Conservation (phyloP, 805 yeast species). For the Wickerhamomyces silvicola region DNA sequence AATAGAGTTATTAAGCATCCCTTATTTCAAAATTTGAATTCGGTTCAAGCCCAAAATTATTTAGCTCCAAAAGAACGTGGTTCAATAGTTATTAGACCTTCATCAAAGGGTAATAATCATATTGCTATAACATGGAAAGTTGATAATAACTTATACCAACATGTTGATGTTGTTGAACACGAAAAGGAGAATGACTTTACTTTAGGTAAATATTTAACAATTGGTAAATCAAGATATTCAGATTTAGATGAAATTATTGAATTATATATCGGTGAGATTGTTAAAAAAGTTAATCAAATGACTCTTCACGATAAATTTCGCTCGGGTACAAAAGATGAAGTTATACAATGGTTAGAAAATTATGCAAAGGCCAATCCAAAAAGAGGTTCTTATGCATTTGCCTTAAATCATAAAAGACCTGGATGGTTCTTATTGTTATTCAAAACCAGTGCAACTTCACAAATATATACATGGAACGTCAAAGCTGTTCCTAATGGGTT, state of each 20-base stretch:
- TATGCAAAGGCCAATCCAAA: slow-evolving; percentile 89
- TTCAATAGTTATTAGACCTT: slow-evolving; percentile 89
- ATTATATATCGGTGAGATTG: slow-evolving; percentile 78
- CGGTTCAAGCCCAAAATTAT: slow-evolving; percentile 86
- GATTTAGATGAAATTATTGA: slow-evolving; percentile 93
- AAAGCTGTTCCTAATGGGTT: slow-evolving; percentile 86
- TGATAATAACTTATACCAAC: slow-evolving; percentile 85
- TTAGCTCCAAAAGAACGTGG: slow-evolving; percentile 88
- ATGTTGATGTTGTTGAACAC: slow-evolving; percentile 76
- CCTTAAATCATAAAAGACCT: slow-evolving; percentile 83
- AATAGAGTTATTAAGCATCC: slow-evolving; percentile 88
- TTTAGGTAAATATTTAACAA: slow-evolving; percentile 51
- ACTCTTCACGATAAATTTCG: slow-evolving; percentile 83
- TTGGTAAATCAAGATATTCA: slow-evolving; percentile 64
- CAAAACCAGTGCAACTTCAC: slow-evolving; percentile 67
- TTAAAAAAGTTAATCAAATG: slow-evolving; percentile 79
- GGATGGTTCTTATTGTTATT: slow-evolving; percentile 90
- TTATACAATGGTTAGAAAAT: slow-evolving; percentile 78
- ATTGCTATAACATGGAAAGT: slow-evolving; percentile 96
- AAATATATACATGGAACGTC: slow-evolving; percentile 81
- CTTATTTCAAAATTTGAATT: slow-evolving; percentile 74
- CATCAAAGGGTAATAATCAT: slow-evolving; percentile 83
- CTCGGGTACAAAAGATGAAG: slow-evolving; percentile 71
- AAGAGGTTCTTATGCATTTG: slow-evolving; percentile 85
- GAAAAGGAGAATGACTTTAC: slow-evolving; percentile 58